phyloP scores from a whole-genome alignment of 2,329 filamentous ascomycete genomes.

The Trichoderma simmonsii region DNA sequence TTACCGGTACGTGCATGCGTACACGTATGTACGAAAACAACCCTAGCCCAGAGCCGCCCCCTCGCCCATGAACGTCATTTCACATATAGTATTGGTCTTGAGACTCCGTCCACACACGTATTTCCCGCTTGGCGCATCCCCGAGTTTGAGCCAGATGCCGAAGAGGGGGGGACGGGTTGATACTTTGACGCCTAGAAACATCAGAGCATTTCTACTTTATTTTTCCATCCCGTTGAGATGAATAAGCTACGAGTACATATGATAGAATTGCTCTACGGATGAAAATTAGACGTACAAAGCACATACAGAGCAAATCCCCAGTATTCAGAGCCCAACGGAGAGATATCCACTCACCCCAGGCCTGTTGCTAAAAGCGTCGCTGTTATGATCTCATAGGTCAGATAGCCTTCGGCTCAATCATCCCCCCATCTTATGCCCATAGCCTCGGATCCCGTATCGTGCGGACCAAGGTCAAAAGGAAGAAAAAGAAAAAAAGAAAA shows the following conservation, averaged over 20 bases:
- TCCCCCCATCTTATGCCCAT: not conserved
- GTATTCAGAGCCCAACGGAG: not conserved
- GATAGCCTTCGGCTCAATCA: constrained; percentile 1
- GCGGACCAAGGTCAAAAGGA: not conserved
- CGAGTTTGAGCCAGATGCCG: not conserved
- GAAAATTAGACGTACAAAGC: not conserved
- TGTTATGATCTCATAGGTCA: constrained; percentile 4
- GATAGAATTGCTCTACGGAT: not conserved
- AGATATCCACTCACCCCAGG: not conserved
- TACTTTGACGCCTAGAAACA: not conserved
- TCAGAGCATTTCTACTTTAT: not conserved
- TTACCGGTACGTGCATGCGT: not conserved
- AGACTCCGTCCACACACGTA: not conserved
- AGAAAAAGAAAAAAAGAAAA: not conserved
- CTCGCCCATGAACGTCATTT: not conserved
- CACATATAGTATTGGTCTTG: not conserved
- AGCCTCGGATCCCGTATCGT: not conserved
- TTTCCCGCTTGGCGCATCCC: not conserved
- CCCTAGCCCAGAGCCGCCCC: not conserved
- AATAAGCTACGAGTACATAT: not conserved
- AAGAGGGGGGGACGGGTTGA: not conserved
- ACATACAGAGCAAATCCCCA: not conserved
- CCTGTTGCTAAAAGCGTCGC: not conserved
- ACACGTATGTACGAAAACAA: not conserved
- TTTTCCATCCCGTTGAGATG: not conserved